A percentile compares a stretch with the other conserved stretches of the same genome.
These are phyloP conservation scores for Pseudogymnoascus sp. DNA, from an alignment of 2,329 filamentous ascomycete genomes.

Conservation along the genomic window DNA sequence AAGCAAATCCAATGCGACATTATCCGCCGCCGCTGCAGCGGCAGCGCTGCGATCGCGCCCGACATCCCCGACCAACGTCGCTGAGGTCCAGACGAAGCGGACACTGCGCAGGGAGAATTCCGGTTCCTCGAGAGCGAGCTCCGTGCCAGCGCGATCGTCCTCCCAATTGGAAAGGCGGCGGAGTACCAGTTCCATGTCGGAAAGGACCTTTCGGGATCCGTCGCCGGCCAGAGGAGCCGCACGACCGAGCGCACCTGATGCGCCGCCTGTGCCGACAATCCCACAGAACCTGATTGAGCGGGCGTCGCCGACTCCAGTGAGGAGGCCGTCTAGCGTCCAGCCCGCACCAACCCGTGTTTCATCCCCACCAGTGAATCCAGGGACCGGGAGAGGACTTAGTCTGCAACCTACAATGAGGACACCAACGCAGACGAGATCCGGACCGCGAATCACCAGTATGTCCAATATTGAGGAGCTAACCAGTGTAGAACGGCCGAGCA, in stretches of 20 bases:
- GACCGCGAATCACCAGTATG: conserved; percentile 13
- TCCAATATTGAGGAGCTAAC: conserved; percentile 33
- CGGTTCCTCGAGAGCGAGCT: conserved; percentile 57
- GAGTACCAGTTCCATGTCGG: conserved; percentile 78
- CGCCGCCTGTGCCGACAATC: conserved; percentile 70
- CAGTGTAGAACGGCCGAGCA: conserved; percentile 36
- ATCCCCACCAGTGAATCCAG: conserved; percentile 25
- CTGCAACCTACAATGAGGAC: conserved; percentile 22
- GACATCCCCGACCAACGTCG: conserved; percentile 70
- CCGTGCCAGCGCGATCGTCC: conserved; percentile 33
- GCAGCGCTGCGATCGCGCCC: conserved; percentile 74
- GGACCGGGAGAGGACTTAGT: conserved; percentile 26
- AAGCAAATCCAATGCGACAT: conserved; percentile 53
- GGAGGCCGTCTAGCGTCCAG: conserved; percentile 32
- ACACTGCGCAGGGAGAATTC: conserved; percentile 68
- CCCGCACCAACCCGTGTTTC: conserved; percentile 27
- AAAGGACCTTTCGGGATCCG: conserved; percentile 76
- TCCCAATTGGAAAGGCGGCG: conserved; percentile 53
- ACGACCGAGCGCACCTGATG: conserved; percentile 36
- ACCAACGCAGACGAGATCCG: conserved; percentile 20
- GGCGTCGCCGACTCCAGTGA: conserved; percentile 22
- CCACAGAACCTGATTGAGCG: conserved; percentile 41
- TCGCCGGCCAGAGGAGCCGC: conserved; percentile 49
- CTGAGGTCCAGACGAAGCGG: conserved; percentile 80
- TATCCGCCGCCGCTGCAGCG: conserved; percentile 81